Conservation (phyloP, 495 filamentous ascomycete genomes). For the Niebla homalea region DNA sequence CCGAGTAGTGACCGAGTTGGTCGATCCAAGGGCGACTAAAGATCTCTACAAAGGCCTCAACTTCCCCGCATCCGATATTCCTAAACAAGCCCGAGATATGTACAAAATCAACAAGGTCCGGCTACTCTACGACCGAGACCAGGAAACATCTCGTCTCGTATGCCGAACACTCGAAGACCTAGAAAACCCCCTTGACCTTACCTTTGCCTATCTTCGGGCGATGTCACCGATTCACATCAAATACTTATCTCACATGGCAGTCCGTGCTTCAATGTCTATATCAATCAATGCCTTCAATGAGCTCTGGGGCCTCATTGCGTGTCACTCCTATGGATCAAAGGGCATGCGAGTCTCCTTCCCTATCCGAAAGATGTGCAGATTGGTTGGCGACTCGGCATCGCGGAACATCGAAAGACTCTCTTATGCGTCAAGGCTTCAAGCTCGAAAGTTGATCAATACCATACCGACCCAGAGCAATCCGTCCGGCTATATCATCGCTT, state of each 20-base stretch:
- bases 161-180: conserved; percentile 68
- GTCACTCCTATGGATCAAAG: conserved; percentile 62
- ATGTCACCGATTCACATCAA: conserved; percentile 88
- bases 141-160: conserved; percentile 61
- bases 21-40: conserved; percentile 65
- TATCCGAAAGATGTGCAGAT: conserved; percentile 85
- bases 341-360: conserved; percentile 89
- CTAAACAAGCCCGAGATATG: conserved; percentile 69
- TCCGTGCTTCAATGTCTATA: conserved; percentile 87
- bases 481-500: conserved; percentile 84
- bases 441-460: conserved; percentile 65
- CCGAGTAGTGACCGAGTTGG: conserved; percentile 73
- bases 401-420: conserved; percentile 82
- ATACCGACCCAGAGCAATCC: conserved; percentile 72
- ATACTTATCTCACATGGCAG: conserved; percentile 81
- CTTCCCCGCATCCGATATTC: conserved; percentile 87
- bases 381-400: conserved; percentile 78
- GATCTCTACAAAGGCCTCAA: conserved; percentile 83
- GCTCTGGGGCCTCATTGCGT: conserved; percentile 83
- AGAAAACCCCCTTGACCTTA: conserved; percentile 69
- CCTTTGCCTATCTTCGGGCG: conserved; percentile 71
- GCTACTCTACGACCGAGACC: conserved; percentile 63
- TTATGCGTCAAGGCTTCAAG: conserved; percentile 72
- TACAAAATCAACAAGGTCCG: conserved; percentile 73
- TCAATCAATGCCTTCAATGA: conserved; percentile 77